These are phyloP conservation scores for Rhodomyrtus tomentosa DNA, from an alignment of 345 rosid species.

Conservation along the genomic window DNA sequence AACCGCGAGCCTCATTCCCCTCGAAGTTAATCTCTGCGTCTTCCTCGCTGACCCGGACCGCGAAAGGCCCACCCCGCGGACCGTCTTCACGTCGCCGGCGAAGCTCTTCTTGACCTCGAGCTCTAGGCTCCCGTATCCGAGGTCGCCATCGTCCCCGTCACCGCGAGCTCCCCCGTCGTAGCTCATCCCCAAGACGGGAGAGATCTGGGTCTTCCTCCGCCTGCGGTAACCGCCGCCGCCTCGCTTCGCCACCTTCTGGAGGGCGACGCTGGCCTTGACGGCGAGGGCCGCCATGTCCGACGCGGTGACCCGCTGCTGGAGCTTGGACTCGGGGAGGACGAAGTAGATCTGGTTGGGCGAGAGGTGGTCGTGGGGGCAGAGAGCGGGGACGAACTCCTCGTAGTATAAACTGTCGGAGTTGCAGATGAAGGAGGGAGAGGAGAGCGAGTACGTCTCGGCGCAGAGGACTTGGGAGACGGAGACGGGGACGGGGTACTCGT, in stretches of 20 bases:
- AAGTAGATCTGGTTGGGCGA: conserved; percentile 11
- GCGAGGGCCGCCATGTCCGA: conserved; percentile 92
- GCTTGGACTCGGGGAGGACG: conserved; percentile 59
- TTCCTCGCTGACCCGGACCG: conserved; percentile 53
- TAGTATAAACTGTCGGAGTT: neutral
- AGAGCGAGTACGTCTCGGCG: conserved; percentile 23
- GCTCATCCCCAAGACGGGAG: conserved; percentile 21
- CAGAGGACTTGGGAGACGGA: conserved; percentile 41
- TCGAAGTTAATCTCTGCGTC: conserved; percentile 44
- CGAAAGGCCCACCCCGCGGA: conserved; percentile 2
- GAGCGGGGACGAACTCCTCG: neutral
- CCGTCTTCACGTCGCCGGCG: neutral
- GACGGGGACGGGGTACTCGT: conserved; percentile 41
- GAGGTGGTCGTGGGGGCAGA: neutral
- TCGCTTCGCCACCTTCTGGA: conserved; percentile 24
- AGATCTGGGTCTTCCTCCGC: conserved; percentile 20
- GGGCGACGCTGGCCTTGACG: conserved; percentile 75
- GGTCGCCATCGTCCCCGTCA: neutral
- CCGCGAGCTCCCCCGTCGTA: neutral
- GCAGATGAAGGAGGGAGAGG: neutral
- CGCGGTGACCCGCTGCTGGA: conserved; percentile 46
- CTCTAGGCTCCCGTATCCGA: neutral
- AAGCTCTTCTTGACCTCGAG: neutral
- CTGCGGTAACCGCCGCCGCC: conserved; percentile 13
- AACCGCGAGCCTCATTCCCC: conserved; percentile 61